Percentiles rank a stretch among this genome's conserved stretches.
These are phyloP conservation scores for Apophysomyces variabilis DNA, from an alignment of 371 early-diverging fungal genomes.

Conservation along the genomic window DNA sequence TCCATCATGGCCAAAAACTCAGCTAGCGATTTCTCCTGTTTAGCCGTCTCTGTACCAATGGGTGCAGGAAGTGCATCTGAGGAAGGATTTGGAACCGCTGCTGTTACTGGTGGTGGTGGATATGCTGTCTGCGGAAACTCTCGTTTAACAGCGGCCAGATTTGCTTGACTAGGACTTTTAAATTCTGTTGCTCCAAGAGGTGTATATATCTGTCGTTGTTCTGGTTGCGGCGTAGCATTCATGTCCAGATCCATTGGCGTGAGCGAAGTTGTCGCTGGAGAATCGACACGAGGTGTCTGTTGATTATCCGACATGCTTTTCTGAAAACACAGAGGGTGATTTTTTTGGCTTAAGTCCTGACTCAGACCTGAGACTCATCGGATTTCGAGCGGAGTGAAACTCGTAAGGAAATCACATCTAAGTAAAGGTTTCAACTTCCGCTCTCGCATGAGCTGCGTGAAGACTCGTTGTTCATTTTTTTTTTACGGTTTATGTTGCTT, in stretches of 20 bases:
- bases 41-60: constrained; percentile 44
- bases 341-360: background rate
- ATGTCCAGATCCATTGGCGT: constrained; percentile 32
- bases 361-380: no score
- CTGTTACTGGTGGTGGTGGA: constrained; percentile 18
- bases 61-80: background rate
- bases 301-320: constrained; percentile 15
- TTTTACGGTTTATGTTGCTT: no score
- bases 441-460: no score
- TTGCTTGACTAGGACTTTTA: constrained; percentile 25
- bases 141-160: constrained; percentile 5
- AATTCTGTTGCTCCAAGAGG: constrained; percentile 17
- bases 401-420: no score
- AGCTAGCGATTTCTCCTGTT: constrained; percentile 77
- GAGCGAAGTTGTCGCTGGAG: constrained; percentile 24
- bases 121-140: constrained; percentile 5
- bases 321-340: background rate
- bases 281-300: constrained; percentile 21
- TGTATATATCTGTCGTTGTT: constrained; percentile 24
- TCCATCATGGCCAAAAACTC: constrained; percentile 91
- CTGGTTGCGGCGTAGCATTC: constrained; percentile 20
- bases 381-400: no score
- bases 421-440: no score
- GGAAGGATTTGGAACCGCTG: background rate
- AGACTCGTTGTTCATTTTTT: no score